These are phyloP conservation scores for Hebeloma cylindrosporum DNA, from an alignment of 768 basidiomycete species.

Conservation along the genomic window DNA sequence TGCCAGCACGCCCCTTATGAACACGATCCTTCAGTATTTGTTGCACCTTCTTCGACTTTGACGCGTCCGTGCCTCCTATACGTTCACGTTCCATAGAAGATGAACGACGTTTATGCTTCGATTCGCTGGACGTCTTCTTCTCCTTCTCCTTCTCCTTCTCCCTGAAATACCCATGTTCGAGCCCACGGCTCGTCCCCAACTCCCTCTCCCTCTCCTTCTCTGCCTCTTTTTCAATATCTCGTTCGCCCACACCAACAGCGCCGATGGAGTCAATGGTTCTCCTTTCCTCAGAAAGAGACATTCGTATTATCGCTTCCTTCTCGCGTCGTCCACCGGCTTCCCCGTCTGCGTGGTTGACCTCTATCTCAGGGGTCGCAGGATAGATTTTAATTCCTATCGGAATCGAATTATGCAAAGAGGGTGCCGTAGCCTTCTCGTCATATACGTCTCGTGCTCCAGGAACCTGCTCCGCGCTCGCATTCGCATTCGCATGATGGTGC, in stretches of 20 bases:
- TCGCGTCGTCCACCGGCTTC: too few species aligned
- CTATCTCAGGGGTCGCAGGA: conserved; percentile 54
- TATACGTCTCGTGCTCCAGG: too few species aligned
- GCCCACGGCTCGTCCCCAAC: conserved; percentile 11
- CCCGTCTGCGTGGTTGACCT: too few species aligned
- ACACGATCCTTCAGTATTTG: conserved; percentile 76
- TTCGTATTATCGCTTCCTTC: neutral
- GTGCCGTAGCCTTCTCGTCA: too few species aligned
- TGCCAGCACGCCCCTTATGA: conserved; percentile 69
- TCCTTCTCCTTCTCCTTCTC: conserved; percentile 15
- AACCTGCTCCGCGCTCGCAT: too few species aligned
- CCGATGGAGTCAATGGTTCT: neutral
- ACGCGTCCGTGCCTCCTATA: conserved; percentile 43
- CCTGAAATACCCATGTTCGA: too few species aligned
- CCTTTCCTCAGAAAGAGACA: conserved; percentile 1
- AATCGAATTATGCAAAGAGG: conserved; percentile 15
- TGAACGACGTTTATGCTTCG: conserved; percentile 38
- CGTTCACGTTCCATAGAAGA: conserved; percentile 37
- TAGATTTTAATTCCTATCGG: conserved; percentile 57
- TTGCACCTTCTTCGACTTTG: conserved; percentile 70
- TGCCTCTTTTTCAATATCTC: conserved; percentile 14
- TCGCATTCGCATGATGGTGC: too few species aligned
- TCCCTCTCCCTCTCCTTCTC: conserved; percentile 19
- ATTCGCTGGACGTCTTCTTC: conserved; percentile 8
- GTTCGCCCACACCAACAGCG: neutral